Percentiles rank a stretch among this genome's conserved stretches.
Evolutionary conservation across 768 basidiomycete genomes (phyloP).

Genomic region (Mycena haematopus): DNA sequence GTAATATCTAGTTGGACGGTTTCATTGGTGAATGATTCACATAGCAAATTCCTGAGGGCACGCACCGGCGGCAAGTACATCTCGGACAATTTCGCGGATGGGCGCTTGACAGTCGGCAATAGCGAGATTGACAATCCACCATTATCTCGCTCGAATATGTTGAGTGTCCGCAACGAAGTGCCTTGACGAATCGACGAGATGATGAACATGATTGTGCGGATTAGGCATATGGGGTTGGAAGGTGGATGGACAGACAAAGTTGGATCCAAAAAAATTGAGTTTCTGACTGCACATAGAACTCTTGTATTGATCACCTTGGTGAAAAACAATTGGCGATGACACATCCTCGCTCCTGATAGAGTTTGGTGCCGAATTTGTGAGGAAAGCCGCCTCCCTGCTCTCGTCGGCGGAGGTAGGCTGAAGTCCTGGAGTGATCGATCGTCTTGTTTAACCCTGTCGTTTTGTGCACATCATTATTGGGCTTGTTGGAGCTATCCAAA

Average conservation of each 20-base stretch:
- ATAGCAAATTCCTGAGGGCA: background rate
- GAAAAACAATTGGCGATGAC: conserved; percentile 29
- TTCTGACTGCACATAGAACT: background rate
- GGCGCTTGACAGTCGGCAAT: conserved; percentile 25
- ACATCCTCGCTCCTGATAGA: conserved; percentile 25
- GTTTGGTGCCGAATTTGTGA: conserved; percentile 18
- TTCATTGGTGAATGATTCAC: background rate
- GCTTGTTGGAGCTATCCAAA: background rate
- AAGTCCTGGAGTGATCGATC: conserved; percentile 23
- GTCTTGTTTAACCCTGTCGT: conserved; percentile 25
- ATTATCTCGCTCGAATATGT: conserved; percentile 20
- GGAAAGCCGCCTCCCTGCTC: conserved; percentile 15
- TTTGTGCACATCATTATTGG: conserved; percentile 9
- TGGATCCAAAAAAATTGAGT: conserved; percentile 9
- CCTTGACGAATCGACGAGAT: conserved; percentile 5
- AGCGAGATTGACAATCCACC: conserved; percentile 28
- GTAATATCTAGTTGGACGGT: conserved; percentile 18
- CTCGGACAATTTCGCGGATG: conserved; percentile 23
- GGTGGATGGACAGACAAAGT: conserved; percentile 13
- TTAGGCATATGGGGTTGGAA: conserved; percentile 1
- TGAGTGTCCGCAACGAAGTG: conserved; percentile 26
- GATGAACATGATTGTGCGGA: conserved; percentile 3
- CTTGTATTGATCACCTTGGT: conserved; percentile 24
- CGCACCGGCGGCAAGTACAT: conserved; percentile 31
- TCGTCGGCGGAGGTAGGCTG: conserved; percentile 32